Percentiles rank a stretch among this genome's conserved stretches.
phyloP scores from a whole-genome alignment of 345 rosid genomes.

The Rhodomyrtus tomentosa region DNA sequence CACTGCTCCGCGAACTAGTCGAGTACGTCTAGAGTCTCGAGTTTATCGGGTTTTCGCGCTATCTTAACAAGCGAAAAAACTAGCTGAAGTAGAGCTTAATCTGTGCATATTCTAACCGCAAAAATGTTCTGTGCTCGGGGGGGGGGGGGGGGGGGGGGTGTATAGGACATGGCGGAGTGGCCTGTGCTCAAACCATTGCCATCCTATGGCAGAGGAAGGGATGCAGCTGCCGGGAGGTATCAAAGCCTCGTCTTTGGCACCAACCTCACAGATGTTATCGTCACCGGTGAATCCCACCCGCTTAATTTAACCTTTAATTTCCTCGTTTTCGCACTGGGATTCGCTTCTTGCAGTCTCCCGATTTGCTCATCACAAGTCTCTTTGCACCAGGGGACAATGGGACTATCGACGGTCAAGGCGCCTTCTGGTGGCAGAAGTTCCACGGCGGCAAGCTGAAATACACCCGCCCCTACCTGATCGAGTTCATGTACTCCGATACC shows the following conservation, averaged over 20 bases:
- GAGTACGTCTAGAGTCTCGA: background rate
- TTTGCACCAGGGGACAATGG: conserved; percentile 52
- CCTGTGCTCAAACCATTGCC: conserved; percentile 68
- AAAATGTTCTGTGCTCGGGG: background rate
- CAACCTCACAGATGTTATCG: conserved; percentile 72
- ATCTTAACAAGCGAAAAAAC: background rate
- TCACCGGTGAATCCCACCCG: conserved; percentile 36
- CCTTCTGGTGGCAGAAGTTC: conserved; percentile 85
- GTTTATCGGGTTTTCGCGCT: background rate
- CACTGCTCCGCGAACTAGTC: background rate
- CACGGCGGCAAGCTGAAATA: conserved; percentile 67
- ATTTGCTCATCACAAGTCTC: background rate
- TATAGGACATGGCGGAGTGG: conserved; percentile 53
- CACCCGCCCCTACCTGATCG: conserved; percentile 83
- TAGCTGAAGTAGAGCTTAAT: background rate
- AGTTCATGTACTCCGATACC: conserved; percentile 52
- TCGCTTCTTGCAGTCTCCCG: background rate
- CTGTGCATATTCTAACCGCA: background rate
- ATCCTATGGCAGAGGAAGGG: conserved; percentile 91
- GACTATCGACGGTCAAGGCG: conserved; percentile 87
- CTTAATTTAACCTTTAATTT: background rate
- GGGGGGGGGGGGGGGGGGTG: background rate
- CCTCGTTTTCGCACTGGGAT: background rate
- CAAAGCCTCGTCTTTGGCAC: conserved; percentile 76
- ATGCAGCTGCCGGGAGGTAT: conserved; percentile 75